These are phyloP conservation scores for Fusarium nanum DNA, from an alignment of 2,329 filamentous ascomycete species.

Conservation along the genomic window DNA sequence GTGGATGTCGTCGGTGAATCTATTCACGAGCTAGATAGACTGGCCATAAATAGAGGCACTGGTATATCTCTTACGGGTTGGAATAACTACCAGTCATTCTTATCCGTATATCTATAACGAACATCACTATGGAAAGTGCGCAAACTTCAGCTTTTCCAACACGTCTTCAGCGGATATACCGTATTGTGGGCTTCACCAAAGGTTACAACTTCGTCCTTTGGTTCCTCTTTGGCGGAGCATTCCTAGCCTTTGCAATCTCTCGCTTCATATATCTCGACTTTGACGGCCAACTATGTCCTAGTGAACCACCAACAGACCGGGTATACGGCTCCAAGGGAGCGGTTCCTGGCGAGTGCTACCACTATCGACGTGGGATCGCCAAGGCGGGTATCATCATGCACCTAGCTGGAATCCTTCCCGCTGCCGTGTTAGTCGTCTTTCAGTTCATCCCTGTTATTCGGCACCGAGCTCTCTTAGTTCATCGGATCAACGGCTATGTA, in stretches of 20 bases:
- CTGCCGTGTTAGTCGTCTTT: slow-evolving; percentile 56
- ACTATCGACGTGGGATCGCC: slow-evolving; percentile 46
- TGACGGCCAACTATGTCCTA: slow-evolving; percentile 51
- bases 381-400: slow-evolving; percentile 59
- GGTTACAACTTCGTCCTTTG: slow-evolving; percentile 69
- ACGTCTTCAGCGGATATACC: slow-evolving; percentile 50
- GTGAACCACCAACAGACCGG: neutral
- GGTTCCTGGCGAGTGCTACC: slow-evolving; percentile 56
- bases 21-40: neutral
- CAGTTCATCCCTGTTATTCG: slow-evolving; percentile 63
- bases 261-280: slow-evolving; percentile 44
- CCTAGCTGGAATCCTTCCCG: slow-evolving; percentile 59
- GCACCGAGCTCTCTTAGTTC: slow-evolving; percentile 62
- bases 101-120: neutral
- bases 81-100: neutral
- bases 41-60: slow-evolving; percentile 17
- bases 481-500: slow-evolving; percentile 71
- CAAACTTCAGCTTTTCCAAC: neutral
- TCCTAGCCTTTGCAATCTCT: slow-evolving; percentile 37
- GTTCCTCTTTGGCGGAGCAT: slow-evolving; percentile 58
- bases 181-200: slow-evolving; percentile 65
- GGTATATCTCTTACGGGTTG: neutral
- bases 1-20: neutral
- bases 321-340: slow-evolving; percentile 27
- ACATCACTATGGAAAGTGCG: neutral